Conservation (phyloP, 1,139 yeast species). For the Nakaseomyces kungkrabaensis region DNA sequence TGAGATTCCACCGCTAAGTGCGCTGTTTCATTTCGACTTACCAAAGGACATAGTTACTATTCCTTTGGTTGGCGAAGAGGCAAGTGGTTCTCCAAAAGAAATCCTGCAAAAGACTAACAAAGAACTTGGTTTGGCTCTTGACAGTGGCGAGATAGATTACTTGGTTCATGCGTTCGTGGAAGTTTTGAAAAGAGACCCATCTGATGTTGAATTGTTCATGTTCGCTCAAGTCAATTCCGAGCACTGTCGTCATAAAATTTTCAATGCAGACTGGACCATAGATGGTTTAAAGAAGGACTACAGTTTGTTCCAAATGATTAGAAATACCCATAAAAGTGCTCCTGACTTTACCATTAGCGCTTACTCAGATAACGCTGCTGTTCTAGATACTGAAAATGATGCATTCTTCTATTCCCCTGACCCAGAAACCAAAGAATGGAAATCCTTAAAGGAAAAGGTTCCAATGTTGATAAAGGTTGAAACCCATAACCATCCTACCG, state of each 20-base stretch:
- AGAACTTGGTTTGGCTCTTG: slow-evolving; percentile 83
- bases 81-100: slow-evolving; percentile 36
- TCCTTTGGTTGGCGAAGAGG: slow-evolving; percentile 39
- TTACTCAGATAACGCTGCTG: slow-evolving; percentile 98
- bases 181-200: slow-evolving; percentile 79
- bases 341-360: slow-evolving; percentile 87
- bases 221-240: slow-evolving; percentile 99
- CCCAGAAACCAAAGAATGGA: slow-evolving; percentile 61
- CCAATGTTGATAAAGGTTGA: slow-evolving; percentile 92
- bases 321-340: slow-evolving; percentile 77
- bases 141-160: slow-evolving; percentile 85
- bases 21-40: slow-evolving; percentile 64
- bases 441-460: slow-evolving; percentile 62
- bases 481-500: slow-evolving; percentile 98
- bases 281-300: slow-evolving; percentile 68
- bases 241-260: slow-evolving; percentile 98
- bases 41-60: slow-evolving; percentile 83
- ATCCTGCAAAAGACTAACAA: slow-evolving; percentile 70
- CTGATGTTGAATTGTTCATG: slow-evolving; percentile 97
- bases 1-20: slow-evolving; percentile 51
- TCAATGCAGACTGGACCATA: slow-evolving; percentile 97
- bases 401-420: slow-evolving; percentile 77
- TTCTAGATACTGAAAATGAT: slow-evolving; percentile 65
- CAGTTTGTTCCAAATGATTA: slow-evolving; percentile 86
- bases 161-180: slow-evolving; percentile 68